These are phyloP conservation scores for Hyphopichia buzzinii DNA, from an alignment of 1,139 yeast genomes.

Conservation along the genomic window DNA sequence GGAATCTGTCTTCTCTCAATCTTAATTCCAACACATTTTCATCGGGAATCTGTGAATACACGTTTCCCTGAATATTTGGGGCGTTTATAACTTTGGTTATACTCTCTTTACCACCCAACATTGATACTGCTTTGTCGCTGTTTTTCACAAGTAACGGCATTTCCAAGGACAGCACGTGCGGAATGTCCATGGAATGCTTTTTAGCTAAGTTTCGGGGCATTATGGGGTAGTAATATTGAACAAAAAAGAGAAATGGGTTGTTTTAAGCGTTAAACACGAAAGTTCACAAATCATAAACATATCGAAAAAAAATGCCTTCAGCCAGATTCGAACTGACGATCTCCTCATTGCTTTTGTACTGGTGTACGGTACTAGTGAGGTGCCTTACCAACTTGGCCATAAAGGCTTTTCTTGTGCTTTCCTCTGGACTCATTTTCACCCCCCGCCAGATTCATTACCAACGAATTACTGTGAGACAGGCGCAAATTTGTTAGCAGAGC, in stretches of 20 bases:
- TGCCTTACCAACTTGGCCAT: conserved; percentile 92
- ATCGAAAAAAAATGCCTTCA: conserved; percentile 60
- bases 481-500: too few species aligned
- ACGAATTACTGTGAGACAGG: too few species aligned
- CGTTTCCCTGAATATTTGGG: conserved; percentile 11
- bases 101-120: conserved; percentile 73
- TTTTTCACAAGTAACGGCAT: conserved; percentile 73
- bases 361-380: too few species aligned
- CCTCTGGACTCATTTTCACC: too few species aligned
- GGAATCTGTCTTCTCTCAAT: conserved; percentile 68
- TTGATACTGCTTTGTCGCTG: conserved; percentile 57
- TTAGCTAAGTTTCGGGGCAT: conserved; percentile 31
- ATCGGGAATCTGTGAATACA: conserved; percentile 6
- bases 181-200: conserved; percentile 63
- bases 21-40: conserved; percentile 56
- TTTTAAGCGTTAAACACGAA: too few species aligned
- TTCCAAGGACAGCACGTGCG: conserved; percentile 76
- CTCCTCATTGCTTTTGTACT: conserved; percentile 90
- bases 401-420: too few species aligned
- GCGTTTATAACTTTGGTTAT: conserved; percentile 38
- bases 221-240: too few species aligned
- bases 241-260: too few species aligned
- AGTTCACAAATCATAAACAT: too few species aligned
- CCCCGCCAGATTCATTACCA: too few species aligned
- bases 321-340: conserved; percentile 86